Evolutionary conservation across 345 rosid species (phyloP).

Genomic region (Cardamine occulta): DNA sequence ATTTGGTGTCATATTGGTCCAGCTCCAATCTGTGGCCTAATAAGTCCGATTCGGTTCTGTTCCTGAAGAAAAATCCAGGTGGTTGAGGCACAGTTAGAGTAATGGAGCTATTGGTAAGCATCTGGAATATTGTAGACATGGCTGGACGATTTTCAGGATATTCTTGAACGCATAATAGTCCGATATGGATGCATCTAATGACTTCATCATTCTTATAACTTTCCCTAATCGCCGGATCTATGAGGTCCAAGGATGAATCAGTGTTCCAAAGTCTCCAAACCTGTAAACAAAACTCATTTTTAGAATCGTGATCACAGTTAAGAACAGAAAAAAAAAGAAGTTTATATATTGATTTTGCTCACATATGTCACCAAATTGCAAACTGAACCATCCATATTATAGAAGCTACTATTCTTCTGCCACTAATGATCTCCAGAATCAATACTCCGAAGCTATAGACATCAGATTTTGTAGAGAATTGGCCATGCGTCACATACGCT

Average conservation of each 20-base stretch:
- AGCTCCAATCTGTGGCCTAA: neutral
- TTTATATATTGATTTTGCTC: neutral
- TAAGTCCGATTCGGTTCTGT: neutral
- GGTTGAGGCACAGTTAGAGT: conserved; percentile 44
- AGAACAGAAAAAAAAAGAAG: too few species aligned
- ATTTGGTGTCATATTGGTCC: neutral
- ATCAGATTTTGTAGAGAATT: neutral
- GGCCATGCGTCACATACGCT: neutral
- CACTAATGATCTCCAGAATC: neutral
- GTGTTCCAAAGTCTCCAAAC: conserved; percentile 1
- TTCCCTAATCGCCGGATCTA: conserved; percentile 24
- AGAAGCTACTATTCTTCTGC: neutral
- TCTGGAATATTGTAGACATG: conserved; percentile 45
- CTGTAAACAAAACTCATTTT: neutral
- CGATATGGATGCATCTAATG: conserved; percentile 35
- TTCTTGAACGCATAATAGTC: conserved; percentile 38
- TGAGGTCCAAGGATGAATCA: conserved; percentile 4
- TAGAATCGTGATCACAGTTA: neutral
- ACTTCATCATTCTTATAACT: conserved; percentile 23
- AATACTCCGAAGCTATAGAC: neutral
- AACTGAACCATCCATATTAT: neutral
- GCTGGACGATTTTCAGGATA: conserved; percentile 47
- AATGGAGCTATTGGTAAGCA: conserved; percentile 41
- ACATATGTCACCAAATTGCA: neutral
- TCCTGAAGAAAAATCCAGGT: conserved; percentile 42